Evolutionary conservation across 495 filamentous ascomycete genomes (phyloP), one percentile per base, ranked within the genome.

Genomic region (Neurospora sublineolata): DNA sequence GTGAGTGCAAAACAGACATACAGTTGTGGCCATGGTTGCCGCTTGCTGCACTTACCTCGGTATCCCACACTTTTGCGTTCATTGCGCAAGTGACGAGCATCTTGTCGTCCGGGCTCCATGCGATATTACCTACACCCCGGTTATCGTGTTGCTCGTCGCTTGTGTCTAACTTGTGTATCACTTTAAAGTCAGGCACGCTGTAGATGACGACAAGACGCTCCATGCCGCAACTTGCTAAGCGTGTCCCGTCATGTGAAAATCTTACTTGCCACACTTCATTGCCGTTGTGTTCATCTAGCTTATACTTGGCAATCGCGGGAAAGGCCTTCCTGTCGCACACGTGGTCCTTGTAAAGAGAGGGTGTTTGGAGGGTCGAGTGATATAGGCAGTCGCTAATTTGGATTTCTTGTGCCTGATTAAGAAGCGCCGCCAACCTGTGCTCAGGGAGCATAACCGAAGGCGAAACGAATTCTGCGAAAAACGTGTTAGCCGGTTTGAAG

Each of bases 391-490:
- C 85, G 68, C 88, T 86, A 60, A 98, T 92, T 80, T 97, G 94
- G 70, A 84, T 87, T 68, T 88, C 83, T 77, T 97, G 97, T 37
- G 96, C 88, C 71, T 94, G 87, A 68, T 92, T 85, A 68, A 99
- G 82, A n/a, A 99, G 81, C 36, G 87, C 83, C 9, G 92, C 93
- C n/a, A 99, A 84, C 14, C 95, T 92, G 79, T 96, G 93, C 75
- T 96, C 92, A 6, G 95, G 96, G 68, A 99, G 92, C 96, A 99
- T 98, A 33, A 97, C 92, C n/a, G 93, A 94, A 1, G 95, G 95
- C 4, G 96, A 96, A 72, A 99, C 96, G 39, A 88, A 97, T 83
- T 86, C 93, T 96, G 69, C 11, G 14, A 39, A 1, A 60, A 30
- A 30, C 27, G n/a, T 60, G 52, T 33, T 58, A 71, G 71, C 64